Evolutionary conservation across 2,329 filamentous ascomycete genomes (phyloP).

Genomic region (Apiospora rasikravindrae): DNA sequence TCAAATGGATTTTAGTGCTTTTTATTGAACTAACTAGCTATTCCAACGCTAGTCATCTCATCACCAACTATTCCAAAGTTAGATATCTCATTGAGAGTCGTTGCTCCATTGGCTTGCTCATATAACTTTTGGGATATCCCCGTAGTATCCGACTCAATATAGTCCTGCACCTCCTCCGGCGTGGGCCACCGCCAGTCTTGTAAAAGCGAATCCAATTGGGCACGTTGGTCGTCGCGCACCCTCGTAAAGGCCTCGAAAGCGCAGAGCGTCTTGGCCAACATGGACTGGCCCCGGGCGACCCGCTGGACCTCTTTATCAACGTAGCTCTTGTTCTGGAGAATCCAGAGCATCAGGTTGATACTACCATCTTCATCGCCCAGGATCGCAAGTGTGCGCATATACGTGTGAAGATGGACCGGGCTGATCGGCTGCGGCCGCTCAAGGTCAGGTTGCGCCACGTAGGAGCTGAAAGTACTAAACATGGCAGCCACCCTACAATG

Average conservation of each 20-base stretch:
- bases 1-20: not conserved
- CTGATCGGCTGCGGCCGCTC: constrained; percentile 45
- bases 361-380: constrained; percentile 65
- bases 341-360: constrained; percentile 62
- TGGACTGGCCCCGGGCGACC: constrained; percentile 35
- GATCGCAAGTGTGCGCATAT: constrained; percentile 67
- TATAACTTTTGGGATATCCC: constrained; percentile 26
- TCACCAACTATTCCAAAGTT: not conserved
- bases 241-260: constrained; percentile 55
- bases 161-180: constrained; percentile 34
- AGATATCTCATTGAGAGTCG: not conserved
- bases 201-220: constrained; percentile 28
- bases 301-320: constrained; percentile 42
- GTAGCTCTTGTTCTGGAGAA: constrained; percentile 50
- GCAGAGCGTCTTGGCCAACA: constrained; percentile 46
- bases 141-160: constrained; percentile 29
- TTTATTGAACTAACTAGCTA: not conserved
- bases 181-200: constrained; percentile 39
- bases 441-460: constrained; percentile 37
- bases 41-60: not conserved
- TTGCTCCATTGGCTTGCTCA: not conserved
- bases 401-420: constrained; percentile 58
- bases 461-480: constrained; percentile 34
- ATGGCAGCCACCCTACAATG: not conserved
- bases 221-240: constrained; percentile 38